Percentiles rank a stretch among this genome's conserved stretches.
Evolutionary conservation across 1,284 basidiomycete genomes (phyloP).

Genomic region (Tremellales sp.): DNA sequence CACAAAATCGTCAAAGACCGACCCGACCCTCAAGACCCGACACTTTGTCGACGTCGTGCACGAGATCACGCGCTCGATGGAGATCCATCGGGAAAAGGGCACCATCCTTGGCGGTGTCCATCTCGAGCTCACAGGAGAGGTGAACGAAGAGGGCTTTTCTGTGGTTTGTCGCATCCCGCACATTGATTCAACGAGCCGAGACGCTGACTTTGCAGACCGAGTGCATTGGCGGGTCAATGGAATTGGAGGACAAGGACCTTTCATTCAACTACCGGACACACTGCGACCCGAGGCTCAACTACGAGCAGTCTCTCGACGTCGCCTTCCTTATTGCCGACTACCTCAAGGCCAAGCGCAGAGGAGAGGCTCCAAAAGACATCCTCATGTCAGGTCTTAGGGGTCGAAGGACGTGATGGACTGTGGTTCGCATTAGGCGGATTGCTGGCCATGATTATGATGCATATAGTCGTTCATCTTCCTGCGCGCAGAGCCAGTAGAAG

Average conservation of each 20-base stretch:
- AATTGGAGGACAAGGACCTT: conserved; percentile 54
- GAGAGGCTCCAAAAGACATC: conserved; percentile 39
- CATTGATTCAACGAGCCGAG: background rate
- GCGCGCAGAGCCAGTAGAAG: background rate
- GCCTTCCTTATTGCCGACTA: conserved; percentile 51
- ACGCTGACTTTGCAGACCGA: conserved; percentile 47
- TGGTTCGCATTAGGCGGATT: background rate
- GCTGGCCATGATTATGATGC: background rate
- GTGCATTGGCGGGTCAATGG: conserved; percentile 58
- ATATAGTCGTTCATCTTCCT: background rate
- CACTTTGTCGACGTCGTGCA: conserved; percentile 86
- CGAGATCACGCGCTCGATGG: conserved; percentile 76
- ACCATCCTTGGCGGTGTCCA: conserved; percentile 90
- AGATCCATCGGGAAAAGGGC: conserved; percentile 66
- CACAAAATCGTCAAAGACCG: conserved; percentile 70
- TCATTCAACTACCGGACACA: conserved; percentile 53
- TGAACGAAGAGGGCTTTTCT: conserved; percentile 86
- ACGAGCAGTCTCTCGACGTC: conserved; percentile 55
- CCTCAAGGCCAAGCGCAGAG: conserved; percentile 44
- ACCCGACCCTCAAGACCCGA: conserved; percentile 68
- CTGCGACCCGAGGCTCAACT: conserved; percentile 54
- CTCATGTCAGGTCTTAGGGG: conserved; percentile 29
- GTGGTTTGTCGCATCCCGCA: conserved; percentile 52
- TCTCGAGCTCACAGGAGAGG: conserved; percentile 93
- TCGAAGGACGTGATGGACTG: conserved; percentile 2